Evolutionary conservation across 208 protist genomes (phyloP).

Genomic region (Leptomonas pyrrhocoris): DNA sequence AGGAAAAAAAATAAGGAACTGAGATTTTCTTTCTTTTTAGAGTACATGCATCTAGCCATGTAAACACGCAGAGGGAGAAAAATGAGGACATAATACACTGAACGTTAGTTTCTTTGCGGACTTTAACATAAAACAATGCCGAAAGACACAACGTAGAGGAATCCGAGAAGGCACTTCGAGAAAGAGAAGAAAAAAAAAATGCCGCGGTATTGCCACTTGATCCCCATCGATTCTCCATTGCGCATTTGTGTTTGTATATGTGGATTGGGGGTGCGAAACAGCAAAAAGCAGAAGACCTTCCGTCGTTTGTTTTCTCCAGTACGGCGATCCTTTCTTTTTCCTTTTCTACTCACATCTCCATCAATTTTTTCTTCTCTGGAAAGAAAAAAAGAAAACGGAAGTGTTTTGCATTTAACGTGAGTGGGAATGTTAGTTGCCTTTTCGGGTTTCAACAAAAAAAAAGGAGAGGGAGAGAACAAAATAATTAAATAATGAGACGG

Average conservation of each 20-base stretch:
- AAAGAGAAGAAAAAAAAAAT: background rate
- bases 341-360: background rate
- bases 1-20: slow-evolving; percentile 1
- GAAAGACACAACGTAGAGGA: too few species aligned
- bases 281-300: background rate
- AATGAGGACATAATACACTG: too few species aligned
- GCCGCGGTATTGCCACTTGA: background rate
- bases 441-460: too few species aligned
- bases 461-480: background rate
- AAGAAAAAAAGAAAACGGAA: too few species aligned
- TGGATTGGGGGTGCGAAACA: too few species aligned
- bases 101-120: too few species aligned
- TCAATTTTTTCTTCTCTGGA: too few species aligned
- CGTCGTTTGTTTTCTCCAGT: background rate
- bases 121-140: slow-evolving; percentile 10
- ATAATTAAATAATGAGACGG: background rate
- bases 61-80: slow-evolving; percentile 17
- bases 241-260: background rate
- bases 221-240: background rate
- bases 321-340: background rate
- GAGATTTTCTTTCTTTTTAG: background rate
- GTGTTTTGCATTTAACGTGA: too few species aligned
- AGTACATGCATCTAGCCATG: slow-evolving; percentile 16
- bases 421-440: too few species aligned
- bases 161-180: background rate